Conservation (phyloP, 352 stramenopile genomes). For the Phytophthora niederhauseri region DNA sequence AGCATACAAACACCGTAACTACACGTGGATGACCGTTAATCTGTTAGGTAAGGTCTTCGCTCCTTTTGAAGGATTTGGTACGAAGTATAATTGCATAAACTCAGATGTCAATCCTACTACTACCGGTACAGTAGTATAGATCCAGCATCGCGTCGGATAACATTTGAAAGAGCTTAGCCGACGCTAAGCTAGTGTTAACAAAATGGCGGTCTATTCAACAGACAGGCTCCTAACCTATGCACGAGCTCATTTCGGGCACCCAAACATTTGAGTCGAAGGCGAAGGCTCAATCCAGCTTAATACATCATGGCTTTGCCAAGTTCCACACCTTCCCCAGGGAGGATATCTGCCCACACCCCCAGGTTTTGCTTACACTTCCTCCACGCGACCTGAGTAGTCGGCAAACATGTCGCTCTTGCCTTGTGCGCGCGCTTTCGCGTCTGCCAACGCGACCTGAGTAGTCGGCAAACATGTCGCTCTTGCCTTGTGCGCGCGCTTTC, state of each 20-base stretch:
- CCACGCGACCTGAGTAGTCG: conserved; percentile 66
- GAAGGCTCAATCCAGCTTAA: background rate
- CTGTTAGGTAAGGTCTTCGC: no score
- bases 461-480: conserved; percentile 74
- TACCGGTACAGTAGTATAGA: no score
- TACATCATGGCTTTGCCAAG: background rate
- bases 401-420: conserved; percentile 75
- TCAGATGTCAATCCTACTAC: no score
- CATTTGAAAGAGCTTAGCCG: background rate
- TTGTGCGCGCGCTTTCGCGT: conserved; percentile 45
- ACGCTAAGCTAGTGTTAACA: background rate
- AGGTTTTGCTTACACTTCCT: conserved; percentile 57
- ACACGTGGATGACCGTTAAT: no score
- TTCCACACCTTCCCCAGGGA: background rate
- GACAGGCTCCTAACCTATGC: conserved; percentile 7
- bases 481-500: conserved; percentile 47
- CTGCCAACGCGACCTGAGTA: conserved; percentile 73
- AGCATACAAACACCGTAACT: no score
- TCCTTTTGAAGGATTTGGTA: no score
- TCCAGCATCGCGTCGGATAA: no score
- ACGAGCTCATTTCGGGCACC: background rate
- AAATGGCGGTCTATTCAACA: conserved; percentile 28
- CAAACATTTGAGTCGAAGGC: background rate
- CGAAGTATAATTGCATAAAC: no score
- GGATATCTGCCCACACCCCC: background rate